A percentile compares a stretch with the other conserved stretches of the same genome.
Evolutionary conservation across 2,329 filamentous ascomycete genomes (phyloP).

Genomic region (Cladophialophora exuberans): DNA sequence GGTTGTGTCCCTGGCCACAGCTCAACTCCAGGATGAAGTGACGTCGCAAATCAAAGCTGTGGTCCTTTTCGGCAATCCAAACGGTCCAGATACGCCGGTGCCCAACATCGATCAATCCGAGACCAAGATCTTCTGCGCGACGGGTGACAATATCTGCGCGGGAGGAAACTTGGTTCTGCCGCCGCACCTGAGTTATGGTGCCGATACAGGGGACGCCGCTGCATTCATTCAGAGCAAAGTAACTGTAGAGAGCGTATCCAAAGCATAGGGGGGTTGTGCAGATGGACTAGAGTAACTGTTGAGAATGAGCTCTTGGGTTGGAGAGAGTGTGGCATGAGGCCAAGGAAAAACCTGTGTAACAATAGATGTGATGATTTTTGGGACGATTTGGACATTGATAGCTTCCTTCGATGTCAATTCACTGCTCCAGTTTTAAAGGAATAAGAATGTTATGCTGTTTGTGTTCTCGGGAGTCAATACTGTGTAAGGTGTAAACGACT

Average conservation of each 20-base stretch:
- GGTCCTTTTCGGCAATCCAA: not conserved
- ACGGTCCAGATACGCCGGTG: not conserved
- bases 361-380: no score
- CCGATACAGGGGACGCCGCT: not conserved
- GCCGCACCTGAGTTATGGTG: not conserved
- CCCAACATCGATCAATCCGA: not conserved
- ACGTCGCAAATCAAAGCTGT: not conserved
- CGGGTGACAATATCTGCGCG: not conserved
- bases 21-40: not conserved
- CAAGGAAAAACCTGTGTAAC: no score
- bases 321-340: no score
- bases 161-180: not conserved
- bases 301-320: no score
- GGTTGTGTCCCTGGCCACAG: not conserved
- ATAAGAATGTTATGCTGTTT: no score
- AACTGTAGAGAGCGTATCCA: not conserved
- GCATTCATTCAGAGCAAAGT: not conserved
- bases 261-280: not conserved
- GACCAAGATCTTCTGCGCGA: not conserved
- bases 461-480: no score
- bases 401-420: not conserved
- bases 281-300: not conserved
- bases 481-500: no score
- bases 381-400: not conserved
- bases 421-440: not conserved